phyloP scores from a whole-genome alignment of 2,329 filamentous ascomycete genomes.

The Cyanodermella asteris region DNA sequence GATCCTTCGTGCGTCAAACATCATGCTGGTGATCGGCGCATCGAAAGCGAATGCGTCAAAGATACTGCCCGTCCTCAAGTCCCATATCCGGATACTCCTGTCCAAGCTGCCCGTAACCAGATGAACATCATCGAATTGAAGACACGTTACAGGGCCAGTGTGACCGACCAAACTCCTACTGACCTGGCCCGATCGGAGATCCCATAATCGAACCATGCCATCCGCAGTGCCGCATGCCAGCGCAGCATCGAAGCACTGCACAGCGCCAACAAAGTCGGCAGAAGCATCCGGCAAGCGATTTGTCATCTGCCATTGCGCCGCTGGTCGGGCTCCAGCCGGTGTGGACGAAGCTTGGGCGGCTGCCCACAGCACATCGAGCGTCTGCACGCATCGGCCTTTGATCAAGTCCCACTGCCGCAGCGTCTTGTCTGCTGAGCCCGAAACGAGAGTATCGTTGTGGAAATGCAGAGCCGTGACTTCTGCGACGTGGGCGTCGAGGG shows the following conservation, averaged over 20 bases:
- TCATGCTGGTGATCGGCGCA: conserved; percentile 78
- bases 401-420: conserved; percentile 93
- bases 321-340: conserved; percentile 28
- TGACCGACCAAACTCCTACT: conserved; percentile 88
- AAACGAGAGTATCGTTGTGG: conserved; percentile 70
- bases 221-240: conserved; percentile 92
- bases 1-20: conserved; percentile 82
- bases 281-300: conserved; percentile 38
- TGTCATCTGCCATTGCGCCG: conserved; percentile 46
- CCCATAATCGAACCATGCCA: conserved; percentile 92
- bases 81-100: conserved; percentile 95
- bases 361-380: conserved; percentile 92
- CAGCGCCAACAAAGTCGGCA: conserved; percentile 79
- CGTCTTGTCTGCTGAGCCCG: conserved; percentile 92
- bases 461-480: conserved; percentile 92
- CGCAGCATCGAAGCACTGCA: conserved; percentile 91
- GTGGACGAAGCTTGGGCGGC: conserved; percentile 64
- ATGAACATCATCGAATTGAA: conserved; percentile 93
- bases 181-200: conserved; percentile 90
- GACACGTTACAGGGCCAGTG: conserved; percentile 76
- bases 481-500: conserved; percentile 72
- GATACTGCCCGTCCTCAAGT: conserved; percentile 86
- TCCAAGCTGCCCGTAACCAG: conserved; percentile 84
- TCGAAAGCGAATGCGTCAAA: conserved; percentile 94
- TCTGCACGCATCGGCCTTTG: conserved; percentile 93